These are phyloP conservation scores for Gremmenia infestans DNA, from an alignment of 2,329 filamentous ascomycete genomes.

Conservation along the genomic window DNA sequence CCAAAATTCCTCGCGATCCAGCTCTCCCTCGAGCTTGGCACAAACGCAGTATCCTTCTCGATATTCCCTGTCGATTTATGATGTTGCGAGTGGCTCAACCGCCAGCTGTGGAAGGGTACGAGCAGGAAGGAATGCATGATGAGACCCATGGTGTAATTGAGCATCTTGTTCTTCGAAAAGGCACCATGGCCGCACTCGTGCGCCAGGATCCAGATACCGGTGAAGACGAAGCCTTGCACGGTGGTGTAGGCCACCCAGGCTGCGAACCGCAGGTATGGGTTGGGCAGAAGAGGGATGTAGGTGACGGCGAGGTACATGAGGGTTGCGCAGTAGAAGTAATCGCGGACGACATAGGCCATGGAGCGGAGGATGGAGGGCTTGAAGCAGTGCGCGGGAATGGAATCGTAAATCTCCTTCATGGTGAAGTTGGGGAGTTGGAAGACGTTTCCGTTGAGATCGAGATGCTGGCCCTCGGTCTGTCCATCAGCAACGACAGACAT, in stretches of 20 bases:
- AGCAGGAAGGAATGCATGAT: slow-evolving; percentile 60
- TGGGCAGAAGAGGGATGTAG: slow-evolving; percentile 48
- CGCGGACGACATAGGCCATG: slow-evolving; percentile 53
- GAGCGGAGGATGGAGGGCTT: slow-evolving; percentile 50
- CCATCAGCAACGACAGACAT: not conserved
- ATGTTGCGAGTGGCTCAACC: slow-evolving; percentile 64
- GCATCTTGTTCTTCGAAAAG: slow-evolving; percentile 51
- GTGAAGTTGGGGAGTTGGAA: slow-evolving; percentile 32
- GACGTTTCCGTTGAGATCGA: slow-evolving; percentile 31
- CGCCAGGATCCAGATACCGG: slow-evolving; percentile 66
- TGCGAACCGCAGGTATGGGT: slow-evolving; percentile 40
- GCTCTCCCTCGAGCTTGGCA: slow-evolving; percentile 42
- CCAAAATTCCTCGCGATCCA: slow-evolving; percentile 29
- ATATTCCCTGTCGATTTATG: slow-evolving; percentile 65
- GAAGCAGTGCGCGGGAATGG: slow-evolving; percentile 61
- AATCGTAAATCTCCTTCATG: slow-evolving; percentile 35
- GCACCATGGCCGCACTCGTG: slow-evolving; percentile 70
- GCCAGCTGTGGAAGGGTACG: slow-evolving; percentile 70
- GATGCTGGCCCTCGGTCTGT: slow-evolving; percentile 49
- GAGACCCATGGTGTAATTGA: slow-evolving; percentile 63
- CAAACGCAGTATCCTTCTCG: slow-evolving; percentile 62
- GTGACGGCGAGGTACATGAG: slow-evolving; percentile 46
- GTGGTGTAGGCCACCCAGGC: slow-evolving; percentile 59
- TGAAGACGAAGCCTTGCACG: slow-evolving; percentile 61
- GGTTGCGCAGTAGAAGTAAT: slow-evolving; percentile 45